Conservation (phyloP, 345 rosid species). For the Rhodamnia argentea region DNA sequence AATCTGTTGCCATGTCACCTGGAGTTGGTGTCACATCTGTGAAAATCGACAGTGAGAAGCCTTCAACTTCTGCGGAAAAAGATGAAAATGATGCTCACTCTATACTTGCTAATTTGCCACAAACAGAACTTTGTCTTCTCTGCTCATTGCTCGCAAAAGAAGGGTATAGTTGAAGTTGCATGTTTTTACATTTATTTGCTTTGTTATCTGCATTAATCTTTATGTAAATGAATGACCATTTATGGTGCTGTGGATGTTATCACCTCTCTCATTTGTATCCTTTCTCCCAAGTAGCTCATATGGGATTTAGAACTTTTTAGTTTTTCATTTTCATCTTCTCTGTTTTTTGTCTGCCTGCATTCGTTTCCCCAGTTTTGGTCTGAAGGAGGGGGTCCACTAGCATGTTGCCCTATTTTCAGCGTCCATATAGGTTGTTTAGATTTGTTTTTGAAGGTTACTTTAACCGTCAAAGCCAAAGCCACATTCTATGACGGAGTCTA, state of each 20-base stretch:
- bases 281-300: not conserved
- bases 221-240: not conserved
- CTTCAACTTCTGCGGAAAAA: slow-evolving; percentile 27
- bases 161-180: slow-evolving; percentile 41
- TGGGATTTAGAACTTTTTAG: not conserved
- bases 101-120: slow-evolving; percentile 64
- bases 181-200: not conserved
- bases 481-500: not conserved
- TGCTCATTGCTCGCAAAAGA: slow-evolving; percentile 94
- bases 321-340: not conserved
- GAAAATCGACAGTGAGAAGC: slow-evolving; percentile 23
- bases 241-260: not conserved
- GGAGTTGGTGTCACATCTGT: slow-evolving; percentile 24
- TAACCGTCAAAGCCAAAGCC: not conserved
- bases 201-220: not conserved
- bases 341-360: not conserved
- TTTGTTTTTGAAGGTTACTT: not conserved
- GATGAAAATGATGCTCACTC: slow-evolving; percentile 49
- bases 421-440: not conserved
- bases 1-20: slow-evolving; percentile 23
- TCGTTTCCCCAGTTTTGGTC: not conserved
- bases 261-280: not conserved
- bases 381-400: not conserved
- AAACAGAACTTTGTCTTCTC: slow-evolving; percentile 68
- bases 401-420: not conserved